Evolutionary conservation across 371 early-diverging fungal species (phyloP), one percentile per base, ranked within the genome.

Genomic region (Coemansia sp.): DNA sequence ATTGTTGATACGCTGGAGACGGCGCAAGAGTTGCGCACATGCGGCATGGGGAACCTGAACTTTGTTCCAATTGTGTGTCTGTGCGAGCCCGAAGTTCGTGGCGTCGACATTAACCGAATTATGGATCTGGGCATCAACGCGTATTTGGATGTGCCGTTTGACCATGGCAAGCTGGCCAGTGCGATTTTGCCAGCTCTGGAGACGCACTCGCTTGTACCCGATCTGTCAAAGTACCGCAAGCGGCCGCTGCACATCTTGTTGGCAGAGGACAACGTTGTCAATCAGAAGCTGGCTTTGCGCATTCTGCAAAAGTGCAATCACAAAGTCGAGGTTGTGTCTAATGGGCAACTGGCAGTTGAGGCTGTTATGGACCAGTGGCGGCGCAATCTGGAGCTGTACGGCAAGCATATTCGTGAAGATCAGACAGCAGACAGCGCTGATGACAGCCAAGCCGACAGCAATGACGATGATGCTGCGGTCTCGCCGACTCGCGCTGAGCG

Each of bases 241-340:
- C 82, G 79, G 5, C 86, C 88, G 7, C 69, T 90, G 57, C 81
- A 87, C 30, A 89, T 93, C 62, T 69, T 93, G 30, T 72, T 93
- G 16, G 92, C 90, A 5, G 93, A 92, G 72, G 93, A 92, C 64
- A 92, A 93, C 59, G 81, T 88, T 55, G 90, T 93, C 40, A 93
- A 93, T 74, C 92, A 91, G 64, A 89, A 87, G 72, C 73, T 93
- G 59, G 91, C 90, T 0, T 85, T 91, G 16, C 84, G 88, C 12
- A 88, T 91, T 26, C 74, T 93, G 61, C 88, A 90, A 68, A 88
- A 89, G 82, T 86, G 89, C 18, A 64, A 80, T 44, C 90, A 90
- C 79, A 86, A 84, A 62, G 88, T 87, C 25, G 84, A 84, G 44
- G 86, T 90, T 25, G 93, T 88, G 1, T 73, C 86, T 18, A 90